Evolutionary conservation across 345 rosid species (phyloP), one percentile per base, ranked within the genome.

Genomic region (Aquilaria malaccensis): DNA sequence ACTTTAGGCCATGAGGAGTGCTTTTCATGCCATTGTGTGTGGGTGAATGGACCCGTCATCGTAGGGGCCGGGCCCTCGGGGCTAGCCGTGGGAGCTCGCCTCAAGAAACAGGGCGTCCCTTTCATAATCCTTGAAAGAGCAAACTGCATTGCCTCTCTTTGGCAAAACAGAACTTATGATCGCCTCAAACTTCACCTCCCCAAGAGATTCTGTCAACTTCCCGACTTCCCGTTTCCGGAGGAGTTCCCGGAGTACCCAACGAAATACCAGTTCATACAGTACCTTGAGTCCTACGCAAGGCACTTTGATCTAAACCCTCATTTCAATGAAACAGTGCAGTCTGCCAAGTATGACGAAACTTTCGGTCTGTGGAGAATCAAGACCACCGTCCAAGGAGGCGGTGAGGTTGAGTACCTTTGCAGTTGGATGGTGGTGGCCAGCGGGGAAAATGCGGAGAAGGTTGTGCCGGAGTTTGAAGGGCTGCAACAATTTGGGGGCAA

Each of bases 61-160:
- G 86, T 87, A 13, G 95, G 95, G 30, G 90, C 87, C 11, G 95
- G 95, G 0, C 95, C 95, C 2, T 88, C 91, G 0, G 96, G 96
- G 13, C 52, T 88, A 9, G 86, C 92, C 0, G 83, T 79, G 1
- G 91, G 70, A 7, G 86, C 89, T 1, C 73, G 92, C 54, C 84
- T 85, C 30, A 80, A 67, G 70, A 62, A 62, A 5, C 83, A 81
- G 64, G 96, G 87, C 0, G 89, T 88, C 22, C 92, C 96, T 0
- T 85, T 85, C 70, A 70, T 88, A 30, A 70, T 88, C 60, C 79
- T 88, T 10, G 96, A 88, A 69, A 58, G 91, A 62, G 84, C 87
- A 7, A 72, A 83, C 52, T 81, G 92, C 72, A 77, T 88, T 69
- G 96, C 96, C 52, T 85, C 92, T 45, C 83, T 88, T 0, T 88